These are phyloP conservation scores for Neurospora cerealis DNA, from an alignment of 495 filamentous ascomycete species.

Conservation along the genomic window DNA sequence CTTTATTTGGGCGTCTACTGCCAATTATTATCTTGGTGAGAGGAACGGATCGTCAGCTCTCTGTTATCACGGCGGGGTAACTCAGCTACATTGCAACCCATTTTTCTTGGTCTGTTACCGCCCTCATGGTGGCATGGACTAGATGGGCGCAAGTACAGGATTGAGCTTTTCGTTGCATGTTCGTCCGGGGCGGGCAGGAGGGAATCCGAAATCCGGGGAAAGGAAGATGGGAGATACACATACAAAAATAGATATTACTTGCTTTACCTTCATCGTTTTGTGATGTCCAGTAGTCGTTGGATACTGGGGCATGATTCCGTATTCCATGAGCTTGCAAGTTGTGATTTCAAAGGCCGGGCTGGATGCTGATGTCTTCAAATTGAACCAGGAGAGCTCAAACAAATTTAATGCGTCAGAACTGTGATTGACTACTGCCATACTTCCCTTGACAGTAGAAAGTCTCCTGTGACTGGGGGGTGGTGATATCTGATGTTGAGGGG, in stretches of 20 bases:
- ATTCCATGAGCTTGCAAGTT: neutral
- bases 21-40: neutral
- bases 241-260: neutral
- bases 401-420: neutral
- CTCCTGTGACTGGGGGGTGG: neutral
- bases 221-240: neutral
- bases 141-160: neutral
- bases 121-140: neutral
- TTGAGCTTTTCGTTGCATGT: neutral
- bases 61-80: neutral
- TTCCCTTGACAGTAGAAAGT: neutral
- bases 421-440: neutral
- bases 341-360: neutral
- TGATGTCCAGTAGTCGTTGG: neutral
- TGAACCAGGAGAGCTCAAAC: neutral
- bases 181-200: neutral
- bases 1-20: neutral
- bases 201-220: neutral
- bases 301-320: neutral
- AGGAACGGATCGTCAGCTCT: neutral
- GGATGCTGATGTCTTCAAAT: neutral
- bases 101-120: neutral
- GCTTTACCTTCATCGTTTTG: neutral
- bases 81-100: neutral
- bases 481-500: neutral